Evolutionary conservation across 1,284 basidiomycete species (phyloP).

Genomic region (Apiotrichum veenhuisii): DNA sequence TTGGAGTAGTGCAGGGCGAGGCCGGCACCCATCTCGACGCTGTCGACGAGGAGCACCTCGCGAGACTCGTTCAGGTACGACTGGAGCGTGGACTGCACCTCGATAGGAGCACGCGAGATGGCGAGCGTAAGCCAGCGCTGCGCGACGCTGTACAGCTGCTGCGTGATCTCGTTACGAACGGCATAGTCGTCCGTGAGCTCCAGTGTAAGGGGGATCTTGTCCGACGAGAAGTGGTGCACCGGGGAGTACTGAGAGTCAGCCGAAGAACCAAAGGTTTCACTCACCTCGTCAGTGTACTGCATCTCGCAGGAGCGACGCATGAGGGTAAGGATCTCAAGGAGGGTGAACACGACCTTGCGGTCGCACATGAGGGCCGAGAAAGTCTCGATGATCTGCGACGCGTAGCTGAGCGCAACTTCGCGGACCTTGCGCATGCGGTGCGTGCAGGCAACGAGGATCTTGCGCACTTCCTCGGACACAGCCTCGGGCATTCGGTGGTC

Average conservation of each 20-base stretch:
- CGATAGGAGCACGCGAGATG: constrained; percentile 80
- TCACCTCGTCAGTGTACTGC: constrained; percentile 84
- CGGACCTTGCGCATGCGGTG: constrained; percentile 79
- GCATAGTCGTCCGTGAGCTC: constrained; percentile 84
- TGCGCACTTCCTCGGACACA: constrained; percentile 70
- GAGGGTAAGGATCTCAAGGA: constrained; percentile 87
- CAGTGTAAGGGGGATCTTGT: constrained; percentile 68
- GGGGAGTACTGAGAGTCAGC: constrained; percentile 70
- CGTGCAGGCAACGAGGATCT: constrained; percentile 72
- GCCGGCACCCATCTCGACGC: constrained; percentile 83
- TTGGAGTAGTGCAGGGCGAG: constrained; percentile 80
- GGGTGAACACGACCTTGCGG: constrained; percentile 75
- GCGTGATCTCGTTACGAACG: constrained; percentile 78
- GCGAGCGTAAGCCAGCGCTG: constrained; percentile 80
- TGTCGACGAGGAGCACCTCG: constrained; percentile 62
- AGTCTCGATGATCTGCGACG: constrained; percentile 80
- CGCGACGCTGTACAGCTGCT: constrained; percentile 68
- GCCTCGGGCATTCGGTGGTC: constrained; percentile 72
- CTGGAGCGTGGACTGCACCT: constrained; percentile 85
- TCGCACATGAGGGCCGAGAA: constrained; percentile 95
- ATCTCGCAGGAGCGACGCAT: constrained; percentile 84
- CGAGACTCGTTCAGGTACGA: constrained; percentile 76
- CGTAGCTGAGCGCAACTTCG: constrained; percentile 73
- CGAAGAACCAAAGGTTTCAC: constrained; percentile 18
- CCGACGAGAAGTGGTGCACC: constrained; percentile 74